Evolutionary conservation across 2,329 filamentous ascomycete species (phyloP).

Genomic region (Diplodia mutila): DNA sequence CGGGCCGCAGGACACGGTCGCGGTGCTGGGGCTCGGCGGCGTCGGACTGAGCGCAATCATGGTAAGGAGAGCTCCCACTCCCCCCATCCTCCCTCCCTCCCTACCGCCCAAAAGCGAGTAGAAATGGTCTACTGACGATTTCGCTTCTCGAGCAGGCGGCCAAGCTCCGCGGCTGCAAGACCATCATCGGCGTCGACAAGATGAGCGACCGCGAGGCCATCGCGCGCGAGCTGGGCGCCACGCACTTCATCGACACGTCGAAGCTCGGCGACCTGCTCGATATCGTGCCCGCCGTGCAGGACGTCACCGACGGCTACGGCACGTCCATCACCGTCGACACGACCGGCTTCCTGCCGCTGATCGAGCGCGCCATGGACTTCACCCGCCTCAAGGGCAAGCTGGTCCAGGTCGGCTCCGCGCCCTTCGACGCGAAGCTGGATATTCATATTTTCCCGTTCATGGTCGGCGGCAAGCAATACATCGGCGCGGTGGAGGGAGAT

Average conservation of each 20-base stretch:
- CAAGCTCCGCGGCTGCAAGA: conserved; percentile 44
- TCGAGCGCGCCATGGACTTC: conserved; percentile 48
- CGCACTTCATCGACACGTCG: conserved; percentile 44
- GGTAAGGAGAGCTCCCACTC: conserved; percentile 25
- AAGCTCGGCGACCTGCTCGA: conserved; percentile 4
- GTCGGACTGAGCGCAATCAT: conserved; percentile 54
- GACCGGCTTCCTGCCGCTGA: conserved; percentile 48
- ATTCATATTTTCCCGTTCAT: conserved; percentile 53
- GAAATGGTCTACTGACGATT: background rate
- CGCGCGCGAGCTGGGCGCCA: conserved; percentile 45
- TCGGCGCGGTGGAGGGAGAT: conserved; percentile 53
- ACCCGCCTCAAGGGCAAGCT: conserved; percentile 52
- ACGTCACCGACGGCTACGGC: conserved; percentile 39
- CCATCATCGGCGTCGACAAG: conserved; percentile 46
- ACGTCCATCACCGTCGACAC: conserved; percentile 54
- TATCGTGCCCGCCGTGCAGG: conserved; percentile 40
- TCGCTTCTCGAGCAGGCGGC: conserved; percentile 41
- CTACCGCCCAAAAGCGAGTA: no score
- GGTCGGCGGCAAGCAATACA: conserved; percentile 52
- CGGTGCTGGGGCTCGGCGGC: conserved; percentile 51
- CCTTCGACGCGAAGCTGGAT: conserved; percentile 45
- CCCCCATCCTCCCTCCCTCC: no score
- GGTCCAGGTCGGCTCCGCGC: conserved; percentile 54
- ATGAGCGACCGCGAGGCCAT: conserved; percentile 40
- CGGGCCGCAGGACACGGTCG: conserved; percentile 42